These are phyloP conservation scores for Penicillium canescens DNA, from an alignment of 495 filamentous ascomycete species.

Conservation along the genomic window DNA sequence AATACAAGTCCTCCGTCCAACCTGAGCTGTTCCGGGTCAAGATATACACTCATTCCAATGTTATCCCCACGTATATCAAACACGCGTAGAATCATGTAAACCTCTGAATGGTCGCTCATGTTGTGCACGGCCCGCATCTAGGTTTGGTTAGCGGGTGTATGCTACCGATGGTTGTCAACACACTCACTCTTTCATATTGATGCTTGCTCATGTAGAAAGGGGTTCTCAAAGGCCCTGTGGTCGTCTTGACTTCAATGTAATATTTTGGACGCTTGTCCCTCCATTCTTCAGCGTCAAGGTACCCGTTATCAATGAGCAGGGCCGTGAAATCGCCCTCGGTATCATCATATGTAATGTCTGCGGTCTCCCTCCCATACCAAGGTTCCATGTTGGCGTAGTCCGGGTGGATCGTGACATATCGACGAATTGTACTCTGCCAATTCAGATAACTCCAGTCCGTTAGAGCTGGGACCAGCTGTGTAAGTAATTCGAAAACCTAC, in stretches of 20 bases:
- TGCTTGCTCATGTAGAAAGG: slow-evolving; percentile 44
- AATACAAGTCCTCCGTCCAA: slow-evolving; percentile 22
- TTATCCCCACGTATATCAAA: slow-evolving; percentile 31
- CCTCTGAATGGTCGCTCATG: no score
- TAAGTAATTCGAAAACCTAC: slow-evolving; percentile 48
- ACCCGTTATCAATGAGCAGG: slow-evolving; percentile 32
- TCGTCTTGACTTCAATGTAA: slow-evolving; percentile 52
- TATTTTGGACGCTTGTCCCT: slow-evolving; percentile 27
- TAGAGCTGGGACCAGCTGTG: slow-evolving; percentile 19
- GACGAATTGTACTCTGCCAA: slow-evolving; percentile 47
- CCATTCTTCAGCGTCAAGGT: slow-evolving; percentile 29
- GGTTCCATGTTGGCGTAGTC: slow-evolving; percentile 34
- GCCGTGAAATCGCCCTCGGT: slow-evolving; percentile 27
- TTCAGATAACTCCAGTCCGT: slow-evolving; percentile 30
- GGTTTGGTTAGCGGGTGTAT: no score
- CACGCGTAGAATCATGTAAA: slow-evolving; percentile 47
- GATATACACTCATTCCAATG: slow-evolving; percentile 37
- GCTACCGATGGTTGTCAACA: neutral
- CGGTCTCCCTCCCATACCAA: slow-evolving; percentile 40
- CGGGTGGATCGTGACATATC: slow-evolving; percentile 30
- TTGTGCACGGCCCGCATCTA: no score
- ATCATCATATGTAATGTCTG: slow-evolving; percentile 45
- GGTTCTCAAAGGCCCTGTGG: slow-evolving; percentile 31
- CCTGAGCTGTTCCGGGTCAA: slow-evolving; percentile 31
- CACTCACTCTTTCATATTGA: slow-evolving; percentile 37